Evolutionary conservation across 2,329 filamentous ascomycete genomes (phyloP), one percentile per base, ranked within the genome.

Genomic region (Neofusicoccum sp.): DNA sequence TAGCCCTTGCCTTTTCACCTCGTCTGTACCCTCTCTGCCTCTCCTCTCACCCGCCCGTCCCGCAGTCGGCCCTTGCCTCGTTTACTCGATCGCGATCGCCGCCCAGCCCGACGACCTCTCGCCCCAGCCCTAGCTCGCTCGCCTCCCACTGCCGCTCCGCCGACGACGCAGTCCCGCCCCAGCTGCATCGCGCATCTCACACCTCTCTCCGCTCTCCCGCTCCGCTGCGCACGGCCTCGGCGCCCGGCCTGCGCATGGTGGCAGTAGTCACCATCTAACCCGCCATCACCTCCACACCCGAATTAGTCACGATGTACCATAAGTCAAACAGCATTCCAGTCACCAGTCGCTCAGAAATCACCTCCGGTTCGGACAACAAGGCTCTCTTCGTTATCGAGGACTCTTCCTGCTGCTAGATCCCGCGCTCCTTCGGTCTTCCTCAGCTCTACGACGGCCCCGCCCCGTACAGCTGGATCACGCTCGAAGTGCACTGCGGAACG

Each of bases 301-400:
- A 64, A 62, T 65, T 60, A 65, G 65, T 67, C 73, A 73, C 68
- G 68, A 76, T 76, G 74, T 66, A 67, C 69, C 67, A 66, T 67
- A 66, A 67, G 64, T 66, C 67, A 67, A 64, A 66, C 63, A 65
- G 65, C 67, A 69, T 74, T 75, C 72, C 75, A 75, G 75, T 76
- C 74, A 75, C 68, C 71, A 69, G 74, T 75, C 74, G 70, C 74
- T 73, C 75, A 74, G 72, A 69, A 68, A 66, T 72, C 69, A 71
- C 71, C 71, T 68, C 58, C 61, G 62, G 64, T 68, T 67, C 66
- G 64, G 66, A 66, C 70, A 73, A 72, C 74, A 76, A 76, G 73
- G 67, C 72, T 71, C 72, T 73, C 68, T 75, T 73, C 68, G 63
- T 64, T 64, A 66, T 66, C 62, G 69, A 67, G 74, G 70, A 68